phyloP scores from a whole-genome alignment of 495 filamentous ascomycete species.

The Friedmanniomyces simplex region DNA sequence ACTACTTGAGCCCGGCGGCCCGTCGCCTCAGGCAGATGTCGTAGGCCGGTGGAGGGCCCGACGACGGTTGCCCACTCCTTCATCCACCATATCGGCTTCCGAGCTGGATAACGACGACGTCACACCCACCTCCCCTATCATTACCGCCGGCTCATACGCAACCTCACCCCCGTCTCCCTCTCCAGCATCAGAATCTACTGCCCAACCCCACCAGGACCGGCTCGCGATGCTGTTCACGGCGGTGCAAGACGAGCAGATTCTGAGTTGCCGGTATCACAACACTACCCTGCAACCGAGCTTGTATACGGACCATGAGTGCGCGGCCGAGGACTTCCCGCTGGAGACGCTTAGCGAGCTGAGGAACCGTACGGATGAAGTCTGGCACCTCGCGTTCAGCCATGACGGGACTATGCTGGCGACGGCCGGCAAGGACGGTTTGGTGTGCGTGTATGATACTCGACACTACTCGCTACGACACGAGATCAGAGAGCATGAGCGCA shows the following conservation, averaged over 20 bases:
- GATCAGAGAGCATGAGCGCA: slow-evolving; percentile 42
- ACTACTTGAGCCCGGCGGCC: too few relatives aligned
- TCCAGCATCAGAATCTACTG: too few relatives aligned
- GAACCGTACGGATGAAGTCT: slow-evolving; percentile 76
- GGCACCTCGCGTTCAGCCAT: slow-evolving; percentile 81
- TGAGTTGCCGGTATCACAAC: slow-evolving; percentile 80
- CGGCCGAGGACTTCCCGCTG: slow-evolving; percentile 66
- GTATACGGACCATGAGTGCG: slow-evolving; percentile 79
- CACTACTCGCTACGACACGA: slow-evolving; percentile 54
- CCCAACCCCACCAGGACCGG: slow-evolving; percentile 53
- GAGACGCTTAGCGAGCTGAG: slow-evolving; percentile 55
- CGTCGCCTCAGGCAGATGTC: too few relatives aligned
- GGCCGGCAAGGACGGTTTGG: too few relatives aligned
- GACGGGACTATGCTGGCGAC: slow-evolving; percentile 72
- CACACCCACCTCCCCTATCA: slow-evolving; percentile 42
- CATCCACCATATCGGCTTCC: too few relatives aligned
- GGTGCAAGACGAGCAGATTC: too few relatives aligned
- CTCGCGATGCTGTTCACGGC: slow-evolving; percentile 70
- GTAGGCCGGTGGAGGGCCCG: too few relatives aligned
- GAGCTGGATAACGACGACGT: slow-evolving; percentile 52
- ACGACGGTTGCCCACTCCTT: too few relatives aligned
- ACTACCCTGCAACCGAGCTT: slow-evolving; percentile 64
- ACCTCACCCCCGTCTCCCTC: too few relatives aligned
- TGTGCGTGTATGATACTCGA: slow-evolving; percentile 73
- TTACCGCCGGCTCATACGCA: too few relatives aligned